phyloP scores from a whole-genome alignment of 805 yeast species.

The Barnettozyma sucrosica region DNA sequence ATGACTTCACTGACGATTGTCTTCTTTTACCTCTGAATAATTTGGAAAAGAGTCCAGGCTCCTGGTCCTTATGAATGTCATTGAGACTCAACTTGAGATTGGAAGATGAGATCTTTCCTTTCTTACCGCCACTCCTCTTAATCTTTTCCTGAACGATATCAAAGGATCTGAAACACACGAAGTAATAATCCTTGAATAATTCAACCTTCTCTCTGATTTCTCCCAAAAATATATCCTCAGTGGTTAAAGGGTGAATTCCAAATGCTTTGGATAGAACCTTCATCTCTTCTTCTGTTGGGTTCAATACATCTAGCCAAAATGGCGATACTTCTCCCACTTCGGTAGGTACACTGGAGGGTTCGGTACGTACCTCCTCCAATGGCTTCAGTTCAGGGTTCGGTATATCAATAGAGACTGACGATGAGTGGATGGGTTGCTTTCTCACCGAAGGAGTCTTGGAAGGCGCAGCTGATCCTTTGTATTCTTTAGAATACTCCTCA shows the following conservation, averaged over 20 bases:
- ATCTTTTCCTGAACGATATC: slow-evolving; percentile 72
- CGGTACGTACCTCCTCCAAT: slow-evolving; percentile 3
- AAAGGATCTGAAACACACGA: slow-evolving; percentile 83
- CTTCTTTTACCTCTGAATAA: slow-evolving; percentile 12
- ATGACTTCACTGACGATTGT: slow-evolving; percentile 14
- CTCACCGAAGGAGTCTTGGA: slow-evolving; percentile 6
- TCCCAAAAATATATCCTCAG: slow-evolving; percentile 90
- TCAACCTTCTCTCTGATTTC: slow-evolving; percentile 96
- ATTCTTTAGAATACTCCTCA: slow-evolving; percentile 25
- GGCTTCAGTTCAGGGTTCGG: slow-evolving; percentile 4
- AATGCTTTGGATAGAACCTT: slow-evolving; percentile 84
- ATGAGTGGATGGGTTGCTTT: background rate
- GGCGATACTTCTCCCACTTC: slow-evolving; percentile 44
- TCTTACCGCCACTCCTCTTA: slow-evolving; percentile 40
- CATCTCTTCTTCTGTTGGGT: slow-evolving; percentile 97
- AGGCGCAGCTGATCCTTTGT: background rate
- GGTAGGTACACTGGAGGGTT: background rate
- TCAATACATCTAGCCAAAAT: slow-evolving; percentile 89
- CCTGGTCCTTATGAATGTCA: slow-evolving; percentile 4
- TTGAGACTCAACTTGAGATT: slow-evolving; percentile 2
- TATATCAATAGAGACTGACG: slow-evolving; percentile 9
- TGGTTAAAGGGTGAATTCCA: slow-evolving; percentile 93
- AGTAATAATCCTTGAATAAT: slow-evolving; percentile 81
- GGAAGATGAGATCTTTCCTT: slow-evolving; percentile 1
- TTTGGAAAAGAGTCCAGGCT: slow-evolving; percentile 9